Evolutionary conservation across 371 early-diverging fungal species (phyloP).

Genomic region (Syncephalastrum racemosum): DNA sequence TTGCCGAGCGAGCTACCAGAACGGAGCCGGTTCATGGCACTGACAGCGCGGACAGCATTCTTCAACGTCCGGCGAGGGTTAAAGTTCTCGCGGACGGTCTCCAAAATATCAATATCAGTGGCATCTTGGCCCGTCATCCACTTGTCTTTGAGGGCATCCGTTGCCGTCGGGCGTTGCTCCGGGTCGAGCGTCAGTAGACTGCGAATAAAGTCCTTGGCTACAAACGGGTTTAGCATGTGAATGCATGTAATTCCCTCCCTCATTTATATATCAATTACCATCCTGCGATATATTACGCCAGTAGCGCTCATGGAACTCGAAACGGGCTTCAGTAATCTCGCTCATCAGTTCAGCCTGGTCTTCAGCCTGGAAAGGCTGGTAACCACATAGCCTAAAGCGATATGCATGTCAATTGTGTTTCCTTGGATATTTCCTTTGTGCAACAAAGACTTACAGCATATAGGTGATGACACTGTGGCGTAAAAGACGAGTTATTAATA

Average conservation of each 20-base stretch:
- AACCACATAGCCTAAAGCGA: constrained; percentile 59
- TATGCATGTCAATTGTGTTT: constrained; percentile 10
- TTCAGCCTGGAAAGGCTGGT: constrained; percentile 76
- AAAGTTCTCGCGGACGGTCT: constrained; percentile 68
- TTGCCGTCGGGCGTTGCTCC: constrained; percentile 72
- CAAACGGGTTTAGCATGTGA: background rate
- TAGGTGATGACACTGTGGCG: constrained; percentile 63
- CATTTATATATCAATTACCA: constrained; percentile 29
- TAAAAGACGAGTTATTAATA: constrained; percentile 1
- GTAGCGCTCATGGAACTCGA: constrained; percentile 77
- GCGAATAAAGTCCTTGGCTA: constrained; percentile 92
- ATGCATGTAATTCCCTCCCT: background rate
- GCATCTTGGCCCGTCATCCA: constrained; percentile 74
- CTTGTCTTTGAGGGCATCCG: constrained; percentile 78
- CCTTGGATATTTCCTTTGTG: background rate
- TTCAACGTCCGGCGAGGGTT: constrained; percentile 48
- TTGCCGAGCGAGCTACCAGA: too few relatives aligned
- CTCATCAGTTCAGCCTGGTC: constrained; percentile 60
- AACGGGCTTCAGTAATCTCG: constrained; percentile 65
- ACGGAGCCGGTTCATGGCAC: constrained; percentile 36
- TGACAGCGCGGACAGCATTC: constrained; percentile 40
- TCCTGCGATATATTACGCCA: constrained; percentile 79
- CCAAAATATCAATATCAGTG: constrained; percentile 65
- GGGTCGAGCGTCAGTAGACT: constrained; percentile 75
- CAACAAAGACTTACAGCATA: constrained; percentile 51